Conservation (phyloP, 1,139 yeast genomes). For the Taphrina betulina region DNA sequence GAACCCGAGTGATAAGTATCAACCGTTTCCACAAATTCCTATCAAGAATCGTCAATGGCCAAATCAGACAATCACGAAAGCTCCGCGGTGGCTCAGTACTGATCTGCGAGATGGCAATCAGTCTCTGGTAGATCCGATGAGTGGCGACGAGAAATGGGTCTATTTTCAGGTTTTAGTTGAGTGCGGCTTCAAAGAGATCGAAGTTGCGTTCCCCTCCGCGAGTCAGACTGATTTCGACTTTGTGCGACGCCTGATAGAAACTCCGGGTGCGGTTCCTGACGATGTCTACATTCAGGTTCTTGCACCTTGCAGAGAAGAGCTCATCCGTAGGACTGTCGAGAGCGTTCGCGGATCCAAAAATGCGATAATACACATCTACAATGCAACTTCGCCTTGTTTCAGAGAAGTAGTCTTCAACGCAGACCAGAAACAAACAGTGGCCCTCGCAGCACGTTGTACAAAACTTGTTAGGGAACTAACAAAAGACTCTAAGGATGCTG, state of each 20-base stretch:
- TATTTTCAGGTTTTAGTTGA: slow-evolving; percentile 84
- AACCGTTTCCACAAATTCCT: slow-evolving; percentile 62
- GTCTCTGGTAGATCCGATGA: slow-evolving; percentile 87
- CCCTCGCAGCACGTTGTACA: slow-evolving; percentile 79
- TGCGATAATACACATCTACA: slow-evolving; percentile 86
- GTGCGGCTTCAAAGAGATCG: slow-evolving; percentile 93
- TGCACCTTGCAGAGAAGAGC: slow-evolving; percentile 87
- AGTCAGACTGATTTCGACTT: slow-evolving; percentile 95
- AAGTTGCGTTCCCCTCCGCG: slow-evolving; percentile 94
- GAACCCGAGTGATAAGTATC: slow-evolving; percentile 79
- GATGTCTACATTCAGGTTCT: slow-evolving; percentile 91
- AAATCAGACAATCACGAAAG: slow-evolving; percentile 62
- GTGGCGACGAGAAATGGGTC: slow-evolving; percentile 80
- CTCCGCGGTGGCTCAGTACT: slow-evolving; percentile 96
- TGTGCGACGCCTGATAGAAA: slow-evolving; percentile 86
- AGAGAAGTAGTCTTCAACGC: slow-evolving; percentile 87
- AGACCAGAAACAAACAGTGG: slow-evolving; percentile 73
- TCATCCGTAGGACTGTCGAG: slow-evolving; percentile 85
- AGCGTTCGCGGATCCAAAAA: slow-evolving; percentile 82
- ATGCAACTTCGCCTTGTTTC: slow-evolving; percentile 89
- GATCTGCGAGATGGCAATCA: slow-evolving; percentile 97
- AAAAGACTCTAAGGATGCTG: slow-evolving; percentile 71
- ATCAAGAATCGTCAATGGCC: slow-evolving; percentile 90
- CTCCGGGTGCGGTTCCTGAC: slow-evolving; percentile 62
- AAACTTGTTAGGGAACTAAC: slow-evolving; percentile 77